phyloP scores from a whole-genome alignment of 2,329 filamentous ascomycete species.

The Cladosporium oxysporum region DNA sequence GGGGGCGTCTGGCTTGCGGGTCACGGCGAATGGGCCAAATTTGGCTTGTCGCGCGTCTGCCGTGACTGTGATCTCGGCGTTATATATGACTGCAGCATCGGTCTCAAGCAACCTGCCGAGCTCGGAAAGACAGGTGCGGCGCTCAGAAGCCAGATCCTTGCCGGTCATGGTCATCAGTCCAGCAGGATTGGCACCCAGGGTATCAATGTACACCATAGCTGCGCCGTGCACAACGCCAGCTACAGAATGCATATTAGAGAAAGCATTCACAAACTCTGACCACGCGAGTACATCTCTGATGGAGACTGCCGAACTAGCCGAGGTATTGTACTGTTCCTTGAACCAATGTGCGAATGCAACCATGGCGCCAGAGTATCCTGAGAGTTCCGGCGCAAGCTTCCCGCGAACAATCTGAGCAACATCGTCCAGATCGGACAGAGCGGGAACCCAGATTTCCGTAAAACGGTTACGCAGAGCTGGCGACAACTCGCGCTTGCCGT shows the following conservation, averaged over 20 bases:
- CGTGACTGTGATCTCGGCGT: slow-evolving; percentile 59
- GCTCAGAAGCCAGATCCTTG: slow-evolving; percentile 69
- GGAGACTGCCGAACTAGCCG: slow-evolving; percentile 75
- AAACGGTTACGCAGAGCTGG: slow-evolving; percentile 94
- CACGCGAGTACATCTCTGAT: slow-evolving; percentile 91
- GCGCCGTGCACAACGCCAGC: slow-evolving; percentile 74
- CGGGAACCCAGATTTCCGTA: slow-evolving; percentile 97
- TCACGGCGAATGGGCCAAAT: slow-evolving; percentile 13
- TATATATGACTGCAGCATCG: slow-evolving; percentile 68
- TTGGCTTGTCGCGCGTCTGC: slow-evolving; percentile 48
- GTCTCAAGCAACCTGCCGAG: slow-evolving; percentile 55
- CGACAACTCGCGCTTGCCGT: slow-evolving; percentile 95
- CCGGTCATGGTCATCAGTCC: slow-evolving; percentile 75
- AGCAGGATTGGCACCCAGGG: slow-evolving; percentile 90
- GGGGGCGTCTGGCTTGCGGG: slow-evolving; percentile 4
- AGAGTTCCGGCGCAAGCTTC: slow-evolving; percentile 64
- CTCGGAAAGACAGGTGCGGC: slow-evolving; percentile 70
- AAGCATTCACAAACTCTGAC: slow-evolving; percentile 82
- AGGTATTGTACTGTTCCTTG: slow-evolving; percentile 73
- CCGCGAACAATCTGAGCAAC: slow-evolving; percentile 81
- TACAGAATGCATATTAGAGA: slow-evolving; percentile 21
- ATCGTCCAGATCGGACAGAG: slow-evolving; percentile 80
- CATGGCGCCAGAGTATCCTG: slow-evolving; percentile 66
- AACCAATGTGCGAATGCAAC: slow-evolving; percentile 94
- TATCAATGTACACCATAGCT: slow-evolving; percentile 93